phyloP scores from a whole-genome alignment of 2,329 filamentous ascomycete genomes.

The Aspergillus candidus region DNA sequence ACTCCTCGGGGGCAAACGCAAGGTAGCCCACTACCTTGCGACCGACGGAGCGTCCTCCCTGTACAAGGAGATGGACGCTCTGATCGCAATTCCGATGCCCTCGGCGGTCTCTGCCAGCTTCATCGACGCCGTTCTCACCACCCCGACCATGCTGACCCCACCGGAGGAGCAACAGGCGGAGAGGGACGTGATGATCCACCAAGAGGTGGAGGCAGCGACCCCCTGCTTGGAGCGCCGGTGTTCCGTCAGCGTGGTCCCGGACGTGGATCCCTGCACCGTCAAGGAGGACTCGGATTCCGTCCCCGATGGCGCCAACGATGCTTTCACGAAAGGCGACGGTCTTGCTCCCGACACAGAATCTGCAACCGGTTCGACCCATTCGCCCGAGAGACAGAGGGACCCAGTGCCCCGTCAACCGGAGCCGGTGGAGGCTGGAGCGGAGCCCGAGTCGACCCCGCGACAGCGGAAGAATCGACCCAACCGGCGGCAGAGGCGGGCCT shows the following conservation, averaged over 20 bases:
- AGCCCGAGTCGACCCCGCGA: slow-evolving; percentile 4
- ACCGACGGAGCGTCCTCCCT: slow-evolving; percentile 4
- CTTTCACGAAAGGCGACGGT: slow-evolving; percentile 14
- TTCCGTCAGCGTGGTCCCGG: background rate
- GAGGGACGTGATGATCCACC: slow-evolving; percentile 5
- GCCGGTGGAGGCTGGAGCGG: slow-evolving; percentile 9
- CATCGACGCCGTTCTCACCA: slow-evolving; percentile 3
- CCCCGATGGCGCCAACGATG: slow-evolving; percentile 7
- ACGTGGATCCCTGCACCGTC: slow-evolving; percentile 6
- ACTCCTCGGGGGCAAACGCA: slow-evolving; percentile 6
- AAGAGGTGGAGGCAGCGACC: slow-evolving; percentile 10
- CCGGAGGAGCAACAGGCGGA: slow-evolving; percentile 4
- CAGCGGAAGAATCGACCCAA: slow-evolving; percentile 9
- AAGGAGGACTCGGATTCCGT: slow-evolving; percentile 3
- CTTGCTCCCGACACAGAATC: slow-evolving; percentile 8
- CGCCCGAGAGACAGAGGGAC: slow-evolving; percentile 10
- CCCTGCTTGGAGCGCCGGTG: slow-evolving; percentile 7
- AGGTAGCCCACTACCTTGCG: slow-evolving; percentile 11
- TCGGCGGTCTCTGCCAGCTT: background rate
- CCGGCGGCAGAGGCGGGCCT: slow-evolving; percentile 10
- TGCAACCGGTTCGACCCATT: slow-evolving; percentile 9
- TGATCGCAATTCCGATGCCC: slow-evolving; percentile 4
- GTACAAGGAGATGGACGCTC: slow-evolving; percentile 6
- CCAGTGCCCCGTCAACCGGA: slow-evolving; percentile 16
- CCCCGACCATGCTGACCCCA: background rate